A percentile compares a stretch with the other conserved stretches of the same genome.
These are phyloP conservation scores for Fusarium multiceps DNA, from an alignment of 2,329 filamentous ascomycete genomes.

Conservation along the genomic window DNA sequence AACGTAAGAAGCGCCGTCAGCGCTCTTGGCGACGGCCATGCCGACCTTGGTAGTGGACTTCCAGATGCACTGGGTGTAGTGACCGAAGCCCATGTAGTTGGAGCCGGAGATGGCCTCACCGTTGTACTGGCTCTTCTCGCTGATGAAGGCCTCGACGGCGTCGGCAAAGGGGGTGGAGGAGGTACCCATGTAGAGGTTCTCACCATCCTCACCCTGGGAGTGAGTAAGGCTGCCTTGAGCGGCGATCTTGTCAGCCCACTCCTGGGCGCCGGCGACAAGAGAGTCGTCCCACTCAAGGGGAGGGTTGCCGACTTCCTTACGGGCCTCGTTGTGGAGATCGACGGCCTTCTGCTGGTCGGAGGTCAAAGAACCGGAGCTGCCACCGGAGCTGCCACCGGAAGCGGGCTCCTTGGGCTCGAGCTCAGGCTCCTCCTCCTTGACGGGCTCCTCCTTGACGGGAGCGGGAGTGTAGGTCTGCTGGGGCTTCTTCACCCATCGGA, in stretches of 20 bases:
- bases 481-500: slow-evolving; percentile 9
- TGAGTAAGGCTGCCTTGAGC: slow-evolving; percentile 34
- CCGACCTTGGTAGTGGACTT: slow-evolving; percentile 44
- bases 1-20: slow-evolving; percentile 35
- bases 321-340: slow-evolving; percentile 44
- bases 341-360: slow-evolving; percentile 40
- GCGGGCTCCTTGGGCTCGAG: neutral
- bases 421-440: slow-evolving; percentile 1
- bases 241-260: slow-evolving; percentile 41
- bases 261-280: slow-evolving; percentile 41
- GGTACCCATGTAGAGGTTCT: slow-evolving; percentile 44
- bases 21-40: slow-evolving; percentile 35
- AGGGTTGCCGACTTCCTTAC: slow-evolving; percentile 34
- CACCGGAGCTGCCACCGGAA: neutral
- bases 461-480: neutral
- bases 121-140: slow-evolving; percentile 41
- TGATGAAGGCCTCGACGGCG: slow-evolving; percentile 38
- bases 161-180: slow-evolving; percentile 27
- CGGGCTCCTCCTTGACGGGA: neutral
- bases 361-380: slow-evolving; percentile 26
- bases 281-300: slow-evolving; percentile 37
- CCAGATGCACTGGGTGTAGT: slow-evolving; percentile 45
- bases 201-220: slow-evolving; percentile 36
- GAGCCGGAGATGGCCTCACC: slow-evolving; percentile 32
- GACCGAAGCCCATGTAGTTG: slow-evolving; percentile 42